Evolutionary conservation across 2,329 filamentous ascomycete genomes (phyloP), one percentile per base, ranked within the genome.

Genomic region (Xylariaceae sp.): DNA sequence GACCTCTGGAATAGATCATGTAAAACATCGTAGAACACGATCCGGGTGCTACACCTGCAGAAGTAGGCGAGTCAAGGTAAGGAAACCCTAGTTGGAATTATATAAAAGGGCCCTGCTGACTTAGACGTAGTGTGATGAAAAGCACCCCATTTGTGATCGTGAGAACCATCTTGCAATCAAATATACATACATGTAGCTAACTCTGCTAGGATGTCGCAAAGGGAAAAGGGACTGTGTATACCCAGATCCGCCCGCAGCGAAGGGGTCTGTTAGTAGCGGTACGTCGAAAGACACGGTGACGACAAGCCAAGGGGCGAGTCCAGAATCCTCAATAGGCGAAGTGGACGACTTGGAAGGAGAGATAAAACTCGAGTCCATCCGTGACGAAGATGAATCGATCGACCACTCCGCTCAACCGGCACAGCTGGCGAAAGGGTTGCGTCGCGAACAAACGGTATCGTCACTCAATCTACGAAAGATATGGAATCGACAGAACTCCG

Each of bases 31-130:
- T 60, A 87, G 95, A 65, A 98, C 95, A 39, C 84, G 95, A 67
- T 97, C 92, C 62, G 95, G 95, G 24, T 99, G 95, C 76, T 97
- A 82, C 64, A 98, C 93, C 43, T 99, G 95, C 75, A 85, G 95
- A 57, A 88, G 88, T 67, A 85, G 95, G 65, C 86, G 95, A 73
- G 93, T 98, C 48, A 98, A 89, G 81, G 86, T 87, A 78, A 63
- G 70, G n/a, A 34, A 44, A 9, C 29, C 33, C 9, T 2, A 23
- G n/a, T 19, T 43, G 14, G 16, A 8, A 6, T 9, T 24, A 6
- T 29, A 6, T 9, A 11, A 40, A 17, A 28, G 16, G 7, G 14
- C 14, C 3, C 37, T 59, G 51, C 69, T 75, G 63, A 75, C 37
- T 51, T 53, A 33, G 34, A 24, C n/a, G 39, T 66, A 96, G 90